Evolutionary conservation across 2,329 filamentous ascomycete species (phyloP), one percentile per base, ranked within the genome.

Genomic region (Ploettnerulaceae sp.): DNA sequence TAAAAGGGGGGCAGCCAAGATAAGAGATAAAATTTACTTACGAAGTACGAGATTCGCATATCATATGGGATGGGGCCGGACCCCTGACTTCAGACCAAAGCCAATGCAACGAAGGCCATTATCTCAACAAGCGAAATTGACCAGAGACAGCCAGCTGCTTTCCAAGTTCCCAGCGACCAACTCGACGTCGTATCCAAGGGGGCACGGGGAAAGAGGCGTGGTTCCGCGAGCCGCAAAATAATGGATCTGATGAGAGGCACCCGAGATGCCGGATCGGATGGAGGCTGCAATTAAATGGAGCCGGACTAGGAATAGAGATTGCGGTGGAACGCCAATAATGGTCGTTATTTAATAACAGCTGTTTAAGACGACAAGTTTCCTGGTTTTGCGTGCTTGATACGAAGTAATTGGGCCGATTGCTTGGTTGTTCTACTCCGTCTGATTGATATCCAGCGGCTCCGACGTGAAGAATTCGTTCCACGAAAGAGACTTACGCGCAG

Each of bases 101-200:
- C 45, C 45, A 42, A 24, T n/a, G n/a, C n/a, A n/a, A n/a, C n/a
- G n/a, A n/a, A n/a, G 17, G 37, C 24, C 21, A 20, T 42, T 21
- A 38, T 26, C 34, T 38, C 29, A 7, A 15, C 29, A 47, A 47
- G 48, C 48, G 48, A 51, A 40, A 51, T 51, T 39, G 18, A 17
- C 21, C 26, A 29, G 24, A 51, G 39, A 51, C 48, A 51, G 26
- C 25, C 26, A 36, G 7, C 31, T 31, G 15, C 20, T 29, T 34
- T 22, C 18, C 33, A 25, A 24, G 22, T 9, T 21, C 15, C 18
- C 35, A 25, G 21, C 34, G 22, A 7, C 18, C 29, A 15, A 32
- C 8, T 8, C 29, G 32, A 25, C 31, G 34, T 21, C 29, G 34
- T 45, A 37, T 38, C 18, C 28, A 21, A 34, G 35, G 28, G 28